Evolutionary conservation across 345 rosid genomes (phyloP).

Genomic region (Angophora floribunda): DNA sequence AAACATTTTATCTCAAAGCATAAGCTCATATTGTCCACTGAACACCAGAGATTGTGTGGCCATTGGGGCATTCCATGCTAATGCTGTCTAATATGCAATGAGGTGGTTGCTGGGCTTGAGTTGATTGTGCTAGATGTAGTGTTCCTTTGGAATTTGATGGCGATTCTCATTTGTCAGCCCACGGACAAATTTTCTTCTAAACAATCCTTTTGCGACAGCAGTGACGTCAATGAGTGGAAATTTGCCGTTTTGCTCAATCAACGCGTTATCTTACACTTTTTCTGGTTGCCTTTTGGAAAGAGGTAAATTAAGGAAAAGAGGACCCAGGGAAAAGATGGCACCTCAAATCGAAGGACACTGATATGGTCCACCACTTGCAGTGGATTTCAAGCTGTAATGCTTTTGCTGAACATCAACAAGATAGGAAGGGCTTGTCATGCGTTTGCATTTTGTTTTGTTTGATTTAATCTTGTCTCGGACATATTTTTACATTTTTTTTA

Average conservation of each 20-base stretch:
- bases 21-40: background rate
- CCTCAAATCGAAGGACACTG: background rate
- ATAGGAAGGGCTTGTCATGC: too few relatives aligned
- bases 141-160: background rate
- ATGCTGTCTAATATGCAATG: background rate
- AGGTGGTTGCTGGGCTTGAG: background rate
- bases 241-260: background rate
- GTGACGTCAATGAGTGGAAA: accelerated
- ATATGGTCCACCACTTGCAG: too few relatives aligned
- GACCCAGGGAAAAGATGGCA: background rate
- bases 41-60: background rate
- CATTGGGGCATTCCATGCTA: accelerated
- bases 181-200: background rate
- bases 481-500: background rate
- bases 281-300: background rate
- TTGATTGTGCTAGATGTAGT: background rate
- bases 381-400: too few relatives aligned
- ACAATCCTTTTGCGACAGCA: background rate
- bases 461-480: background rate
- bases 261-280: background rate
- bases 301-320: background rate
- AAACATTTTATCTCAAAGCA: too few relatives aligned
- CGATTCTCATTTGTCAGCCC: background rate
- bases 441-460: too few relatives aligned
- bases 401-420: too few relatives aligned